phyloP scores from a whole-genome alignment of 2,329 filamentous ascomycete genomes.

The Didymellaceae sp. region DNA sequence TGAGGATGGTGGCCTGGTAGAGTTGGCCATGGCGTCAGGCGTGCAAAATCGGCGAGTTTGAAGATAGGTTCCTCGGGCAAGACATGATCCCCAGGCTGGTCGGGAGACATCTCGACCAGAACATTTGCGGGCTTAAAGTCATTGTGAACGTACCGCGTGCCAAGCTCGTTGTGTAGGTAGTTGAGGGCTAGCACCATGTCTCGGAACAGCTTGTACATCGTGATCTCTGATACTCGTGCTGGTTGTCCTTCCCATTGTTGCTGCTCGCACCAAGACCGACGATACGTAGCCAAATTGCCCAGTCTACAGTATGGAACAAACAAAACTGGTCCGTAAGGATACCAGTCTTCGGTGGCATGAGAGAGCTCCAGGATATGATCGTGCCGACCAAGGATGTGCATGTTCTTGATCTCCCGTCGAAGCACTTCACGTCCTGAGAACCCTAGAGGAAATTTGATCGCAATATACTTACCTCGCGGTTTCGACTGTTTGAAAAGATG shows the following conservation, averaged over 20 bases:
- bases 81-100: background rate
- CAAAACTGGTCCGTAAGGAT: conserved; percentile 22
- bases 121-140: conserved; percentile 78
- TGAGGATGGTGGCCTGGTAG: background rate
- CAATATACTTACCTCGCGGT: background rate
- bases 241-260: background rate
- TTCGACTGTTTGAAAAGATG: conserved; percentile 1
- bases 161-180: conserved; percentile 27
- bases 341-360: conserved; percentile 3
- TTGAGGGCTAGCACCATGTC: conserved; percentile 33
- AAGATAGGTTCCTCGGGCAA: conserved; percentile 30
- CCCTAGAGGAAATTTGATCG: conserved; percentile 4
- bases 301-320: conserved; percentile 28
- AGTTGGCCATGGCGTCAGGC: conserved; percentile 14
- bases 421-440: background rate
- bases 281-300: conserved; percentile 23
- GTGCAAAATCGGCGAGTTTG: conserved; percentile 33
- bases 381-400: background rate
- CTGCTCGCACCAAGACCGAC: conserved; percentile 2
- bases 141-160: conserved; percentile 71
- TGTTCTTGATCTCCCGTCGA: background rate
- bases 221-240: conserved; percentile 24
- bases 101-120: background rate
- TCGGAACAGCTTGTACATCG: conserved; percentile 35
- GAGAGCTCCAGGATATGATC: conserved; percentile 8